These are phyloP conservation scores for Citrus sinensis DNA, from an alignment of 345 rosid genomes.

Conservation along the genomic window DNA sequence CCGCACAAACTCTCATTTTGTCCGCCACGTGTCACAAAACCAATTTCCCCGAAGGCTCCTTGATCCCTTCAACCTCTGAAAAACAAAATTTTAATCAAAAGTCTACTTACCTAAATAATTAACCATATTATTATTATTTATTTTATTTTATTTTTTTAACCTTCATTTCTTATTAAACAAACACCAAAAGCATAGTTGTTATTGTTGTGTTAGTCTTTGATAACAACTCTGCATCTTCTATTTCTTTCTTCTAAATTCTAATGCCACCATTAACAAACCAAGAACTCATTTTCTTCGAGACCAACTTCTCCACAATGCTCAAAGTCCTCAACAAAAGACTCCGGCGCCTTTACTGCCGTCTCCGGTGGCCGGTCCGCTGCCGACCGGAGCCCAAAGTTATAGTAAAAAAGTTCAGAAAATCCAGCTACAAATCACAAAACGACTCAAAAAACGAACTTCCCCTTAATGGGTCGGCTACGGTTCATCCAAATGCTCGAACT, in stretches of 20 bases:
- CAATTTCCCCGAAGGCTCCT: conserved; percentile 31
- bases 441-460: conserved; percentile 9
- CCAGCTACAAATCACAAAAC: conserved; percentile 19
- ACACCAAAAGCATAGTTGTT: background rate
- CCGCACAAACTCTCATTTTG: background rate
- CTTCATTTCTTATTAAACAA: background rate
- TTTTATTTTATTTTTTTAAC: too few relatives aligned
- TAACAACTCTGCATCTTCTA: conserved; percentile 19
- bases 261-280: conserved; percentile 16
- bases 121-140: too few relatives aligned
- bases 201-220: background rate
- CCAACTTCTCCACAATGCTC: conserved; percentile 42
- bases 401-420: conserved; percentile 39
- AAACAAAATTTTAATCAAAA: too few relatives aligned
- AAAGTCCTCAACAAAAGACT: conserved; percentile 41
- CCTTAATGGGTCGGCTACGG: conserved; percentile 33
- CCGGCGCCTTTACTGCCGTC: conserved; percentile 51
- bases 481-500: conserved; percentile 37
- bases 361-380: conserved; percentile 66
- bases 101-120: too few relatives aligned
- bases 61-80: background rate
- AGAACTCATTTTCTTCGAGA: conserved; percentile 8
- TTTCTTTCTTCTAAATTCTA: background rate
- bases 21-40: conserved; percentile 45
- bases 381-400: conserved; percentile 42